Base-by-base conservation (phyloP, 1,284 basidiomycete genomes). In the Naganishia cerealis region DNA sequence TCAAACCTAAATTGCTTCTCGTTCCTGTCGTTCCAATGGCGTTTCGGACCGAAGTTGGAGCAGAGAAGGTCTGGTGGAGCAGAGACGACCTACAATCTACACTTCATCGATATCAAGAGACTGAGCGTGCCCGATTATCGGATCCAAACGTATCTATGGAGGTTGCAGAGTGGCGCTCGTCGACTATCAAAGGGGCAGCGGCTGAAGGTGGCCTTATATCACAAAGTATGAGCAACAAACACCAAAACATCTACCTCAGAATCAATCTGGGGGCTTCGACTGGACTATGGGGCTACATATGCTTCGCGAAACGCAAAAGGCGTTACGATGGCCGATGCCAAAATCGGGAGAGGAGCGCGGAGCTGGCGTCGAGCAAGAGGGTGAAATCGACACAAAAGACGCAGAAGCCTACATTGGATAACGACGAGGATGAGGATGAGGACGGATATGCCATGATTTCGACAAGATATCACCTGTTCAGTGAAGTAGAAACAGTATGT, bases 271-370 rank as follows among this genome's bases (percentile, higher is more conserved):
- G 61, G 53, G 13, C 21, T 24, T 52, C 61, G 21, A 63, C 61
- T 8, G 61, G 50, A 29, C 50, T 63, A 33, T 63, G 61, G 61
- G 61, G 61, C 9, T 63, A 63, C 38, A 54, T 63, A 21, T 63
- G 61, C 50, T 63, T 63, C 29, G 50, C 21, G 5, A 29, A 39
- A 15, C 61, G 61, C n/a, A 54, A 54, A 29, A 54, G 61, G 50
- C 61, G 61, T 16, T 63, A 63, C 29, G 61, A 63, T 9, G 61
- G 61, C 29, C 61, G 61, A 29, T 63, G 42, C 40, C 13, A 54
- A 29, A 63, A 63, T 29, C 61, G 50, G 16, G 50, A 63, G 29
- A 38, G 50, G 18, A 40, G 50, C 13, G 42, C 24, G 24, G 61
- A 54, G n/a, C 39, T 63, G 21, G 61, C 61, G 29, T 53, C 50